phyloP scores from a whole-genome alignment of 371 early-diverging fungal species.

The Mortierella sp. region DNA sequence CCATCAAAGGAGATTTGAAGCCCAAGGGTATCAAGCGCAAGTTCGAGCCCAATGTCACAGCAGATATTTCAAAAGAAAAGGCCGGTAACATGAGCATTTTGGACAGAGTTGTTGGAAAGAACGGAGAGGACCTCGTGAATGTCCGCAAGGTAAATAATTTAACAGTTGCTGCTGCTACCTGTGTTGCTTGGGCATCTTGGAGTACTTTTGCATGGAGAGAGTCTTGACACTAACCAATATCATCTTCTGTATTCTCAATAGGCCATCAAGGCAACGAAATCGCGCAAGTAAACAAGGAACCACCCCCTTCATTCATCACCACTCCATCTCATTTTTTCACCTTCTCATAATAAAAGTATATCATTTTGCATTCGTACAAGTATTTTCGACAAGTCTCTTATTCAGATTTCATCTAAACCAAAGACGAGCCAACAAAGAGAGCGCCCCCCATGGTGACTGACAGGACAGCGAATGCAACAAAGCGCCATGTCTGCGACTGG shows the following conservation, averaged over 20 bases:
- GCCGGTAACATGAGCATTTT: slow-evolving; percentile 69
- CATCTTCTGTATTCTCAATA: background rate
- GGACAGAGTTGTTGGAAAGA: slow-evolving; percentile 73
- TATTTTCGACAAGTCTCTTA: background rate
- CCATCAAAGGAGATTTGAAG: slow-evolving; percentile 85
- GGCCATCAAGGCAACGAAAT: slow-evolving; percentile 56
- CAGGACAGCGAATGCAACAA: slow-evolving; percentile 30
- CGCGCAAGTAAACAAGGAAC: slow-evolving; percentile 30
- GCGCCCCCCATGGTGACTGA: slow-evolving; percentile 35
- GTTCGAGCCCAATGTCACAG: slow-evolving; percentile 70
- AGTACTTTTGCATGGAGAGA: background rate
- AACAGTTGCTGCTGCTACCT: background rate
- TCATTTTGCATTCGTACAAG: slow-evolving; percentile 18
- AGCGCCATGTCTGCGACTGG: slow-evolving; percentile 42
- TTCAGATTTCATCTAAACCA: slow-evolving; percentile 3
- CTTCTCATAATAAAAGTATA: slow-evolving; percentile 20
- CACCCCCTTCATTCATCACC: slow-evolving; percentile 3
- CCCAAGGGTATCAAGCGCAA: slow-evolving; percentile 79
- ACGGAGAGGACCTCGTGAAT: slow-evolving; percentile 70
- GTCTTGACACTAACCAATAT: background rate
- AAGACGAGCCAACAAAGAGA: slow-evolving; percentile 27
- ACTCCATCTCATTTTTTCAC: slow-evolving; percentile 37
- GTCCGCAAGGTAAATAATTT: slow-evolving; percentile 66
- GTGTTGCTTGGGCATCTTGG: too few relatives aligned
- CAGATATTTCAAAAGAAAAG: slow-evolving; percentile 72